Conservation (phyloP, 164 flowering plant genomes). For the Kalanchoe fedtschenkoi region DNA sequence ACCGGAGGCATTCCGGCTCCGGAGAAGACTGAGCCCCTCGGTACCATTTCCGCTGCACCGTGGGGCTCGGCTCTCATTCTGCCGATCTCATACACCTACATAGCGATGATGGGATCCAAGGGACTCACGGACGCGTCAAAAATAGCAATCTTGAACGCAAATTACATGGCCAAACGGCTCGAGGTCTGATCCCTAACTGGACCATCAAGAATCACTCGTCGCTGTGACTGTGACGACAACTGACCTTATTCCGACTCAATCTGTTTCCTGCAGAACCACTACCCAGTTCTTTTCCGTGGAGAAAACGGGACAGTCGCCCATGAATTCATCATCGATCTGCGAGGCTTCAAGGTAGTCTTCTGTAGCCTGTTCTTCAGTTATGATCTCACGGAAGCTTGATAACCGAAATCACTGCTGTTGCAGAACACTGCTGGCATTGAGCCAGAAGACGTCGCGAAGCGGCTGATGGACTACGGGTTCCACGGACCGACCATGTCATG, state of each 20-base stretch:
- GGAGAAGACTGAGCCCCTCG: conserved; percentile 62
- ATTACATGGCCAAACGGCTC: conserved; percentile 97
- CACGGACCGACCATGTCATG: conserved; percentile 99
- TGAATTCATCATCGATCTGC: conserved; percentile 84
- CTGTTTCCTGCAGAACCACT: conserved; percentile 45
- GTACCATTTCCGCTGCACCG: conserved; percentile 93
- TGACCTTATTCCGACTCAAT: not conserved
- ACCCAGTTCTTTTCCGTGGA: conserved; percentile 94
- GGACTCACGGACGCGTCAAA: conserved; percentile 98
- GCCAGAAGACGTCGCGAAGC: conserved; percentile 96
- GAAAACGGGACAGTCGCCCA: conserved; percentile 97
- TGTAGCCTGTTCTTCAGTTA: not conserved
- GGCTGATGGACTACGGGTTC: conserved; percentile 96
- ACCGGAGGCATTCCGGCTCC: conserved; percentile 93
- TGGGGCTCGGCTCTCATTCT: conserved; percentile 99
- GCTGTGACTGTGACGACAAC: no score
- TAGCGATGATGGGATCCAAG: conserved; percentile 96
- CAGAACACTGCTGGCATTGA: conserved; percentile 92
- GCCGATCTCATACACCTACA: conserved; percentile 91
- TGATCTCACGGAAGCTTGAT: not conserved
- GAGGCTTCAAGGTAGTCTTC: conserved; percentile 83
- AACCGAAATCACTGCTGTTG: conserved; percentile 6
- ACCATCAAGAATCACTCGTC: no score
- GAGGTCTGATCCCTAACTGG: conserved; percentile 43
- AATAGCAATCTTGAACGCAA: conserved; percentile 87